Percentiles rank a stretch among this genome's conserved stretches.
phyloP scores from a whole-genome alignment of 805 yeast species.

The Kodamaea jinghongensis region DNA sequence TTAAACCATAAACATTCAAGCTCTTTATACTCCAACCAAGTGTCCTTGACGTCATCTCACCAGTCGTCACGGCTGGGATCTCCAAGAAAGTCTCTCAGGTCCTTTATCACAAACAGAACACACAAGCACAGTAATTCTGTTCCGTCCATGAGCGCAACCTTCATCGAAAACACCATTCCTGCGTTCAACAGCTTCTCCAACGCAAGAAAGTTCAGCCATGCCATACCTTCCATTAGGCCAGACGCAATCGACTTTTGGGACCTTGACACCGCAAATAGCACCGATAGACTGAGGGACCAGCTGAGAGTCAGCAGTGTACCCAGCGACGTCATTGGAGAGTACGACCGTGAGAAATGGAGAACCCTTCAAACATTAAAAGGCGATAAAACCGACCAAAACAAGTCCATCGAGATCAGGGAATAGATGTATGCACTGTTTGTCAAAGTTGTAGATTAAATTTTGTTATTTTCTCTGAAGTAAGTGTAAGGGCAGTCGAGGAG shows the following conservation, averaged over 20 bases:
- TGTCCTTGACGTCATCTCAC: constrained; percentile 24
- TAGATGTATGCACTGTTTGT: too few species aligned
- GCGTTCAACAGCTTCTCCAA: constrained; percentile 1
- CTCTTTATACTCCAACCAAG: constrained; percentile 25
- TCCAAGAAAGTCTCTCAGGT: constrained; percentile 29
- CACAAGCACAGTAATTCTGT: constrained; percentile 14
- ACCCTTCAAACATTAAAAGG: constrained; percentile 41
- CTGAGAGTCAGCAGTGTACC: constrained; percentile 49
- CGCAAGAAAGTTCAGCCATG: constrained; percentile 5
- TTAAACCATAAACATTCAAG: constrained; percentile 25
- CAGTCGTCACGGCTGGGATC: constrained; percentile 30
- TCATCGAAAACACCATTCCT: background rate
- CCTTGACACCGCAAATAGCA: constrained; percentile 5
- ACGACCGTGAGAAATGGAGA: constrained; percentile 66
- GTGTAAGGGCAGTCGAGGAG: too few species aligned
- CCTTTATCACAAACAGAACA: constrained; percentile 12
- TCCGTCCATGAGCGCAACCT: constrained; percentile 5
- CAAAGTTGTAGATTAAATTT: too few species aligned
- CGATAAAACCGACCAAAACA: too few species aligned
- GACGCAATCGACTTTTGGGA: constrained; percentile 26
- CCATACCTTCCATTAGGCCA: background rate
- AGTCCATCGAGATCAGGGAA: too few species aligned
- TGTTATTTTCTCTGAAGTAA: too few species aligned
- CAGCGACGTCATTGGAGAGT: constrained; percentile 58
- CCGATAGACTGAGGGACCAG: constrained; percentile 16